Percentiles rank a stretch among this genome's conserved stretches.
Evolutionary conservation across 2,329 filamentous ascomycete species (phyloP).

Genomic region (Lasiodiplodia gonubiensis): DNA sequence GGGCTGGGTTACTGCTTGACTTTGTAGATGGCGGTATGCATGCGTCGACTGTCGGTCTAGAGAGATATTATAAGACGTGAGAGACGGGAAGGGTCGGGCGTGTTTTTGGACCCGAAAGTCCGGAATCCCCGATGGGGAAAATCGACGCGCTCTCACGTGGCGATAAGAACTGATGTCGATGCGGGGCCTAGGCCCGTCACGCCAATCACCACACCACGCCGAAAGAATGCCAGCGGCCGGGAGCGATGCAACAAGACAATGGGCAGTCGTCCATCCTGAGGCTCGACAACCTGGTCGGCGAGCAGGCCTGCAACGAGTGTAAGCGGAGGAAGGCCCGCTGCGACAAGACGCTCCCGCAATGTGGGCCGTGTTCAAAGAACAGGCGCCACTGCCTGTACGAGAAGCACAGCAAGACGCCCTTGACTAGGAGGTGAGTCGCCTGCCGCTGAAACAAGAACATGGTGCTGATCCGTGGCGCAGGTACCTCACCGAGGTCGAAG

Average conservation of each 20-base stretch:
- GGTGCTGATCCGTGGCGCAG: background rate
- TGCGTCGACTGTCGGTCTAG: background rate
- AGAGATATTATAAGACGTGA: background rate
- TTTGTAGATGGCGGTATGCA: background rate
- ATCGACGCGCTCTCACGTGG: background rate
- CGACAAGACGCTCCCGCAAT: slow-evolving; percentile 18
- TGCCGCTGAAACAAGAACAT: background rate
- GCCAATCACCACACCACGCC: background rate
- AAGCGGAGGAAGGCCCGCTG: slow-evolving; percentile 21
- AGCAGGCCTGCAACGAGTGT: slow-evolving; percentile 20
- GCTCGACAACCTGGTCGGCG: slow-evolving; percentile 5
- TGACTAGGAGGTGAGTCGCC: slow-evolving; percentile 52
- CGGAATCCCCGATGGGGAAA: background rate
- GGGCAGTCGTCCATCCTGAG: slow-evolving; percentile 20
- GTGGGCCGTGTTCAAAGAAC: slow-evolving; percentile 47
- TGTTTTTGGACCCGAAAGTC: background rate
- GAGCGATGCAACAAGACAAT: slow-evolving; percentile 24
- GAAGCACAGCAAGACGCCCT: slow-evolving; percentile 54
- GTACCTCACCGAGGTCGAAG: slow-evolving; percentile 52
- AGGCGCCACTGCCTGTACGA: slow-evolving; percentile 57
- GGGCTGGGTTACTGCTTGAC: background rate
- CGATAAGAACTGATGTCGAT: slow-evolving; percentile 12
- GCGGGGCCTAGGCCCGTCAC: background rate
- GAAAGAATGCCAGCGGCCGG: slow-evolving; percentile 4
- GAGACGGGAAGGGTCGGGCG: background rate